These are phyloP conservation scores for Arachis stenosperma DNA, from an alignment of 306 rosid species.

Conservation along the genomic window DNA sequence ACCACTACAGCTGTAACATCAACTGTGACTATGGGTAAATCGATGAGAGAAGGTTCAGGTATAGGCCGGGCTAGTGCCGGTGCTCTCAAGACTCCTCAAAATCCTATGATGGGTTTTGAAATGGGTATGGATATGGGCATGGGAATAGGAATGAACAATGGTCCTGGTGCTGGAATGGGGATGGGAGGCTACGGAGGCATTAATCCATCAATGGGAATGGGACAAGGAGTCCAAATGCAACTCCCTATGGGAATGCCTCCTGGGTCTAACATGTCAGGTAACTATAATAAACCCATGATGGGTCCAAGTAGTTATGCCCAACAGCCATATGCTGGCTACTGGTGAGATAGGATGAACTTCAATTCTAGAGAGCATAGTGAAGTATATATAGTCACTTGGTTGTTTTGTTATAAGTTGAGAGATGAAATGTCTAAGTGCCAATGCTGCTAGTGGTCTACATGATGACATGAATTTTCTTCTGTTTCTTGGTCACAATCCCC, in stretches of 20 bases:
- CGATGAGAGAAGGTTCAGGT: conserved; percentile 99
- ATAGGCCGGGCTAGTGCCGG: conserved; percentile 83
- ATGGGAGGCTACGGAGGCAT: conserved; percentile 32
- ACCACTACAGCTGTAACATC: conserved; percentile 60
- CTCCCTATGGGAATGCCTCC: conserved; percentile 63
- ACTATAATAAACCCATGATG: conserved; percentile 67
- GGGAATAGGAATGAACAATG: too few relatives aligned
- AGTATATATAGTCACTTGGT: not conserved
- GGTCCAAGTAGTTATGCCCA: conserved; percentile 38
- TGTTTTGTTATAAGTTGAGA: too few relatives aligned
- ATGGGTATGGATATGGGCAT: not conserved
- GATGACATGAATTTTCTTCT: conserved; percentile 35
- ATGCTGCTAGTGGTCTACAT: conserved; percentile 37
- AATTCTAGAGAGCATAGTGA: conserved; percentile 33
- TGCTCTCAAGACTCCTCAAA: conserved; percentile 63
- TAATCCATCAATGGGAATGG: too few relatives aligned
- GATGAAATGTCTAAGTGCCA: not conserved
- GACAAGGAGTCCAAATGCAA: conserved; percentile 76
- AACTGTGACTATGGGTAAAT: conserved; percentile 88
- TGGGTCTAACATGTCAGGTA: conserved; percentile 60
- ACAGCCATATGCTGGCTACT: conserved; percentile 73
- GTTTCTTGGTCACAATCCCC: too few relatives aligned
- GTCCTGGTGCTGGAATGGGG: too few relatives aligned
- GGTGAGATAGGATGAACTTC: conserved; percentile 49
- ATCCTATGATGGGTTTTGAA: conserved; percentile 65